A percentile compares a stretch with the other conserved stretches of the same genome.
Conservation (phyloP, 495 filamentous ascomycete genomes). For the Glutinoglossum americanum region DNA sequence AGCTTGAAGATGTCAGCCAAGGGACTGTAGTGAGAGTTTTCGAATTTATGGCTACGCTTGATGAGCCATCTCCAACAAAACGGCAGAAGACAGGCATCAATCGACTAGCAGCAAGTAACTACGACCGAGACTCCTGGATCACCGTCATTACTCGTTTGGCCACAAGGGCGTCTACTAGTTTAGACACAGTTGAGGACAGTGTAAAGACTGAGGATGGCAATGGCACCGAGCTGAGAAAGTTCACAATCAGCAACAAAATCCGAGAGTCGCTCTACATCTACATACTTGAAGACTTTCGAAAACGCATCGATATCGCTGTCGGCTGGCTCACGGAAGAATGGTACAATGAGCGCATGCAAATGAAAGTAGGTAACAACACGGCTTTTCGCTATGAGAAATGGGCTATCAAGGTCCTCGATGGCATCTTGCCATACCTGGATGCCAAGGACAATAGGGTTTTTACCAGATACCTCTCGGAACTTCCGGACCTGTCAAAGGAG, state of each 20-base stretch:
- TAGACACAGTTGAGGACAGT: constrained; percentile 24
- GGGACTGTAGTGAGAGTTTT: constrained; percentile 56
- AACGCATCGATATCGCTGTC: constrained; percentile 65
- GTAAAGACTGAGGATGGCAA: constrained; percentile 26
- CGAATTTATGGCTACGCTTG: constrained; percentile 44
- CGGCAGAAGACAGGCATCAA: constrained; percentile 41
- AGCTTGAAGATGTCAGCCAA: constrained; percentile 44
- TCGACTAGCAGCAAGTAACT: constrained; percentile 61
- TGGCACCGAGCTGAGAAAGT: constrained; percentile 10
- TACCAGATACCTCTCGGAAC: constrained; percentile 76
- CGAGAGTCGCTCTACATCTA: constrained; percentile 63
- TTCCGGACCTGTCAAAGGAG: constrained; percentile 51
- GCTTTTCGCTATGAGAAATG: constrained; percentile 46
- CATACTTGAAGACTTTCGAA: constrained; percentile 75
- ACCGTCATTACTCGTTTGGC: constrained; percentile 70
- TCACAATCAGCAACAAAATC: constrained; percentile 39
- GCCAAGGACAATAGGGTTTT: constrained; percentile 58
- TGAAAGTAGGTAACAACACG: constrained; percentile 20
- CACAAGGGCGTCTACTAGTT: constrained; percentile 49
- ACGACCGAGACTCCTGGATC: constrained; percentile 80
- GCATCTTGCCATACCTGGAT: constrained; percentile 73
- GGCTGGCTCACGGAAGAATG: constrained; percentile 93
- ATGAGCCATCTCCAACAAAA: constrained; percentile 35
- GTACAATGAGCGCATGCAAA: constrained; percentile 69
- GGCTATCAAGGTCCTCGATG: constrained; percentile 59